These are phyloP conservation scores for Podaxis sp. DNA, from an alignment of 768 basidiomycete species.

Conservation along the genomic window DNA sequence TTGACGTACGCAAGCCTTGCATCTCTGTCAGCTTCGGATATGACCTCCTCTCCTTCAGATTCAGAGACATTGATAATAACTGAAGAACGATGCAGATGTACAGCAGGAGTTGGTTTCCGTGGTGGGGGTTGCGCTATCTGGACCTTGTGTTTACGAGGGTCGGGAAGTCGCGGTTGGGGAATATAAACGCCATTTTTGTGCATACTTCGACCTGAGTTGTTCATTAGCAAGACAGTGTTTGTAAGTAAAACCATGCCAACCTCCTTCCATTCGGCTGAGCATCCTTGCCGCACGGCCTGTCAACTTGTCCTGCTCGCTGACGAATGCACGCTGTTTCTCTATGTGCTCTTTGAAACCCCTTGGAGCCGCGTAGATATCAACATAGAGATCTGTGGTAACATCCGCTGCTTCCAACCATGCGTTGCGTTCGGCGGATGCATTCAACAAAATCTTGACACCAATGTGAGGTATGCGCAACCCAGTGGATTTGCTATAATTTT, in stretches of 20 bases:
- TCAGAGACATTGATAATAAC: conserved; percentile 46
- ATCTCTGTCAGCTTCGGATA: conserved; percentile 70
- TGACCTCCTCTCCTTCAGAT: conserved; percentile 62
- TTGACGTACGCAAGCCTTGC: conserved; percentile 64
- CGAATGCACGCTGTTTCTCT: conserved; percentile 59
- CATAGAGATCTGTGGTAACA: conserved; percentile 48
- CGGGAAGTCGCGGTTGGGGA: conserved; percentile 32
- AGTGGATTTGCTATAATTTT: conserved; percentile 62
- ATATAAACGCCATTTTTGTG: conserved; percentile 55
- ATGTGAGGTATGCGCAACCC: conserved; percentile 57
- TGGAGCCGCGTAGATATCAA: conserved; percentile 74
- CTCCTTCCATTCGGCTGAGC: conserved; percentile 34
- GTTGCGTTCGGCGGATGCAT: conserved; percentile 35
- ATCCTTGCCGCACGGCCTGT: conserved; percentile 65
- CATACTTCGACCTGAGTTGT: conserved; percentile 21
- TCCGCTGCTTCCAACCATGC: conserved; percentile 71
- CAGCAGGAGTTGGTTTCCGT: conserved; percentile 19
- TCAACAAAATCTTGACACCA: conserved; percentile 50
- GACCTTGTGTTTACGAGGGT: neutral
- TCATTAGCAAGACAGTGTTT: neutral
- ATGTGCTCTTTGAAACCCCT: conserved; percentile 51
- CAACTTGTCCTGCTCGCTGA: conserved; percentile 66
- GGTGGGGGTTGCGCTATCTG: conserved; percentile 33
- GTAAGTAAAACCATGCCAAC: neutral
- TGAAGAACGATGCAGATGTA: conserved; percentile 20